These are phyloP conservation scores for Vaccinium vitisidaea DNA, from an alignment of 148 eudicot species.

Conservation along the genomic window DNA sequence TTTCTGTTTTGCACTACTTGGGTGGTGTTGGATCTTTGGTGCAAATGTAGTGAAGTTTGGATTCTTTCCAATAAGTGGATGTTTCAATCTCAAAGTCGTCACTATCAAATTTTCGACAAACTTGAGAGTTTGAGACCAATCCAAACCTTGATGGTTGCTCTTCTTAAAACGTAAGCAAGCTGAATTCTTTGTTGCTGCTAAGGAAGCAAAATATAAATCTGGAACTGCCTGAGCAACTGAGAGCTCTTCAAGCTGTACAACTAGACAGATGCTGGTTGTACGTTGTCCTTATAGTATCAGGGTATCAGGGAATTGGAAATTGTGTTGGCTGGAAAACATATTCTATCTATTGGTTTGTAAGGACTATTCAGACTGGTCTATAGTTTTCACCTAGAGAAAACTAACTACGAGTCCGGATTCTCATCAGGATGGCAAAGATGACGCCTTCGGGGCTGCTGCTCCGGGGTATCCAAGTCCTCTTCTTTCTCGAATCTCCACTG, in stretches of 20 bases:
- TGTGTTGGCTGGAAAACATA: not conserved
- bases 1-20: not conserved
- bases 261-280: not conserved
- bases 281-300: not conserved
- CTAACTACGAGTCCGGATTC: not conserved
- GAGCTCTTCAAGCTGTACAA: conserved; percentile 2
- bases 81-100: not conserved
- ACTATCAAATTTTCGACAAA: not conserved
- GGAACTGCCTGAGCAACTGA: not conserved
- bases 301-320: not conserved
- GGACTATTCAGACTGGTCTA: not conserved
- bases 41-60: not conserved
- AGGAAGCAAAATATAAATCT: not conserved
- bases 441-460: not conserved
- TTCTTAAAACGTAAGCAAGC: not conserved
- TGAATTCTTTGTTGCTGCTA: not conserved
- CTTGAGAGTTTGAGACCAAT: not conserved
- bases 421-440: not conserved
- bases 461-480: not conserved
- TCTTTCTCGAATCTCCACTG: not conserved
- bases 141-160: not conserved
- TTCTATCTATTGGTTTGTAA: not conserved
- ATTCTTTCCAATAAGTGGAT: not conserved
- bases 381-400: not conserved
- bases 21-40: not conserved